These are phyloP conservation scores for Apiotrichum akiyoshidainum DNA, from an alignment of 1,284 basidiomycete genomes.

Conservation along the genomic window DNA sequence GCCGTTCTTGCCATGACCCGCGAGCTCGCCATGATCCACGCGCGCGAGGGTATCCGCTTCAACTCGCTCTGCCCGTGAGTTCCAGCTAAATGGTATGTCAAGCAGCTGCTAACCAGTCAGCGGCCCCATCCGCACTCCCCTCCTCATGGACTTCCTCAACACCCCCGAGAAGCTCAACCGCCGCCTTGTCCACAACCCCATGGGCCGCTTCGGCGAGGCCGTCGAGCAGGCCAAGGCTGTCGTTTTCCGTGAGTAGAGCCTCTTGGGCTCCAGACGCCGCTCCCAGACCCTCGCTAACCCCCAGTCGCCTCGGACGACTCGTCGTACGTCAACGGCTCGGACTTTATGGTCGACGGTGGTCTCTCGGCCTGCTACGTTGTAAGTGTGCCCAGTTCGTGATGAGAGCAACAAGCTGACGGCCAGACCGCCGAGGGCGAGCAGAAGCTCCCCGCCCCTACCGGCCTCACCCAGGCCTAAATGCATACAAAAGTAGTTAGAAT, in stretches of 20 bases:
- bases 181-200: constrained; percentile 84
- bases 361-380: constrained; percentile 80
- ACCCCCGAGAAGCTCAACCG: constrained; percentile 94
- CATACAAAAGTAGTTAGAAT: not conserved
- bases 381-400: constrained; percentile 16
- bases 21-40: constrained; percentile 95
- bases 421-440: constrained; percentile 41
- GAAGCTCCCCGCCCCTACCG: constrained; percentile 26
- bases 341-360: constrained; percentile 91
- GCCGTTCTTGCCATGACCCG: constrained; percentile 97
- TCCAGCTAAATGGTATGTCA: no score
- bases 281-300: not conserved
- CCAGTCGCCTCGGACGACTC: constrained; percentile 54
- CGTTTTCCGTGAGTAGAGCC: constrained; percentile 69
- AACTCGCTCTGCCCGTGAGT: constrained; percentile 93
- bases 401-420: not conserved
- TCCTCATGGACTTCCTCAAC: constrained; percentile 96
- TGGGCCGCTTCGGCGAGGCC: constrained; percentile 96
- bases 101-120: constrained; percentile 52
- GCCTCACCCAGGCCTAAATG: constrained; percentile 10
- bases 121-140: constrained; percentile 85
- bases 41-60: constrained; percentile 88
- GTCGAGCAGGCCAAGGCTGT: constrained; percentile 89
- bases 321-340: constrained; percentile 67
- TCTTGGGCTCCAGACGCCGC: not conserved